Percentiles rank a stretch among this genome's conserved stretches.
Evolutionary conservation across 352 stramenopile genomes (phyloP).

Genomic region (Phytophthora hibernalis): DNA sequence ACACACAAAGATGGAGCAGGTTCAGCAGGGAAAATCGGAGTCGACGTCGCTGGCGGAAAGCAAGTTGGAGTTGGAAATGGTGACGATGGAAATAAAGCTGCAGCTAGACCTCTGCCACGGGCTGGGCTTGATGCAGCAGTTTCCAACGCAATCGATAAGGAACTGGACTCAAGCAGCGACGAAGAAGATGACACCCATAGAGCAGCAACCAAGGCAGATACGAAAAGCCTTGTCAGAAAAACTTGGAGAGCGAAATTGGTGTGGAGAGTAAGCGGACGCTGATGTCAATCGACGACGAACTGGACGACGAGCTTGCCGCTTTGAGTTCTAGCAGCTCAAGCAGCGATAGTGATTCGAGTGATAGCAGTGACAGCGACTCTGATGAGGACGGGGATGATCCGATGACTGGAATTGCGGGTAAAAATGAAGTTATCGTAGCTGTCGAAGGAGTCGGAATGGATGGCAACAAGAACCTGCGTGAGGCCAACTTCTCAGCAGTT

Average conservation of each 20-base stretch:
- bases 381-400: constrained; percentile 15
- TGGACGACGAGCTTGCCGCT: constrained; percentile 49
- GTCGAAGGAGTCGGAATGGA: not conserved
- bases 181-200: constrained; percentile 28
- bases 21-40: not conserved
- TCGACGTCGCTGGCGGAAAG: not conserved
- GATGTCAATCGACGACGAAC: constrained; percentile 45
- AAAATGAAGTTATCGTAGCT: not conserved
- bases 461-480: not conserved
- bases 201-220: not conserved
- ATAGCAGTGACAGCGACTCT: constrained; percentile 41
- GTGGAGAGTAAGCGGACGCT: not conserved
- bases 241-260: not conserved
- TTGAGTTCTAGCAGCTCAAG: constrained; percentile 40
- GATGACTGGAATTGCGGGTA: constrained; percentile 1
- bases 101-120: not conserved
- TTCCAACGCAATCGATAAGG: constrained; percentile 39
- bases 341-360: constrained; percentile 42
- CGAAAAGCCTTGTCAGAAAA: not conserved
- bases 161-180: constrained; percentile 39
- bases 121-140: constrained; percentile 19
- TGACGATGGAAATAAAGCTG: not conserved
- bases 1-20: not conserved
- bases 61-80: not conserved
- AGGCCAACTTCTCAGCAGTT: not conserved